Evolutionary conservation across 257 asterid genomes (phyloP), one percentile per base, ranked within the genome.

Genomic region (Solanum chiquidenum): DNA sequence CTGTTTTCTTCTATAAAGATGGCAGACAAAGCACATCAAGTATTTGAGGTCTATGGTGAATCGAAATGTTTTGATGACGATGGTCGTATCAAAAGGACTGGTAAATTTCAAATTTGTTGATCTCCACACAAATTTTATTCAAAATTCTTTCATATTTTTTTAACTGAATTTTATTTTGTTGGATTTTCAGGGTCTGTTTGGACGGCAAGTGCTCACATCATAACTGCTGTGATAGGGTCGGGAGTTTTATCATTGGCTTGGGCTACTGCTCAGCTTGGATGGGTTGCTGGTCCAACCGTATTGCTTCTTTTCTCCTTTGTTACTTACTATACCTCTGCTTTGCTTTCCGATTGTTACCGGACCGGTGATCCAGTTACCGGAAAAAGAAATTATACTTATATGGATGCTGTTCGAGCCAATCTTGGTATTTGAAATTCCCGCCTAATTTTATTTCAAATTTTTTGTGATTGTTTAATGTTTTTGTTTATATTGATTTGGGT

Each of bases 141-240:
- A 18, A 75, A 42, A 38, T 46, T 25, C 16, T 2, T 16, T 29
- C 9, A 4, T 35, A 29, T 9, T 23, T 55, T 18, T 52, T 18
- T 0, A 18, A 27, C 34, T 18, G 86, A 83, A 34, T 31, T 29
- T 82, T 4, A 62, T 62, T 44, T 14, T 29, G 13, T 34, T 49
- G 1, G 34, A 37, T 55, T 83, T 55, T 58, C 72, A 49, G 40
- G 29, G 35, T 6, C 75, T 93, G 64, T 93, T 66, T 92, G 95
- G 95, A 95, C 96, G 3, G 98, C 98, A 87, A 93, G 93, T 87
- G 94, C 98, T 86, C 98, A 95, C 87, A 95, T 95, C 14, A 92
- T 95, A 25, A 95, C 98, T 13, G 94, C 94, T 83, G 89, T 94
- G 73, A 93, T 95, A 58, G 98, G 98, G 10, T 94, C 98, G 0